phyloP scores from a whole-genome alignment of 805 yeast species.

The Candida caryicola region DNA sequence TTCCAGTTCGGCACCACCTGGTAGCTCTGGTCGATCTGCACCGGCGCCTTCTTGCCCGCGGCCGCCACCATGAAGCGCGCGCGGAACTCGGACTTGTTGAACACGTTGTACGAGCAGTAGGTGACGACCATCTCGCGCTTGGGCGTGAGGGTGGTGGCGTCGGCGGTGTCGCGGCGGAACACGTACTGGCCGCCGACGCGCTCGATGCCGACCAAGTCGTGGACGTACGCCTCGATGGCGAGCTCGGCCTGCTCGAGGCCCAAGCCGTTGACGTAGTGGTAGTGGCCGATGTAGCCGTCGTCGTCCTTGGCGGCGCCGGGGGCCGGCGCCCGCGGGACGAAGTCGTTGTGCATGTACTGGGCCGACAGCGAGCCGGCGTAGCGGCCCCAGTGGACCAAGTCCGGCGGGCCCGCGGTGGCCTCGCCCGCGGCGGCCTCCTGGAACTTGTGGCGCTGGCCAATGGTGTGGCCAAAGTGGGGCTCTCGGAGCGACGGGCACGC shows the following conservation, averaged over 20 bases:
- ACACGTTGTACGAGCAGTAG: conserved; percentile 70
- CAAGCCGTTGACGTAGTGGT: conserved; percentile 39
- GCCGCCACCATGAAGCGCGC: conserved; percentile 45
- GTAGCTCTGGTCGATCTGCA: conserved; percentile 35
- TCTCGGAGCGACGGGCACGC: conserved; percentile 28
- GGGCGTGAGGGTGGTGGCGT: conserved; percentile 9
- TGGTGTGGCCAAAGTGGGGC: conserved; percentile 25
- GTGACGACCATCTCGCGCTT: conserved; percentile 43
- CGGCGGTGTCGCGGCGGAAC: conserved; percentile 13
- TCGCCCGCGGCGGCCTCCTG: conserved; percentile 13
- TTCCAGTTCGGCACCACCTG: conserved; percentile 21
- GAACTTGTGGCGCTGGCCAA: conserved; percentile 24
- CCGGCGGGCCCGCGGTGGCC: conserved; percentile 32
- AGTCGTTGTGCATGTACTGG: conserved; percentile 27
- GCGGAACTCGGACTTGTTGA: conserved; percentile 73
- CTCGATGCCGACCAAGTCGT: conserved; percentile 26
- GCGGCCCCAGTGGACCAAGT: conserved; percentile 38
- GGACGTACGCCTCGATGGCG: conserved; percentile 29
- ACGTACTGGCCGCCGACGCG: conserved; percentile 13
- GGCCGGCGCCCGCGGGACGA: conserved; percentile 12
- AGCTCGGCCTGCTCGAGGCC: conserved; percentile 16
- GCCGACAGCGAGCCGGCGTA: conserved; percentile 31
- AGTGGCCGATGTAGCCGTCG: conserved; percentile 41
- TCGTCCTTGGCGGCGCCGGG: conserved; percentile 20
- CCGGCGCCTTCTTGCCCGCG: conserved; percentile 13